Conservation (phyloP, 176 grass and related monocot species). For the Eleusine coracana region DNA sequence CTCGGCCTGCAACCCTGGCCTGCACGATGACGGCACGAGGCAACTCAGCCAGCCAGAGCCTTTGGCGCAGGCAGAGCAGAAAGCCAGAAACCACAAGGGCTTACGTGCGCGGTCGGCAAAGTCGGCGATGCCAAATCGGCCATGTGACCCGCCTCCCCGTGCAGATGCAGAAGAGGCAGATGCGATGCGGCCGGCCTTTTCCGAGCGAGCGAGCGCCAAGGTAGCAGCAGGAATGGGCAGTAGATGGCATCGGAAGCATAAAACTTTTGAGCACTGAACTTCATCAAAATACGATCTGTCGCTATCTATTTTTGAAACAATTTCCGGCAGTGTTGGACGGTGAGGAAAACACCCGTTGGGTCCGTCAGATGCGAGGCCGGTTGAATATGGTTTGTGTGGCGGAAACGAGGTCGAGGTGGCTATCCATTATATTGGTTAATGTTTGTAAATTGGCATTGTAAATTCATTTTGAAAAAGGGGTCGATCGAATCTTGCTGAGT, state of each 20-base stretch:
- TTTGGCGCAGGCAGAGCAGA: background rate
- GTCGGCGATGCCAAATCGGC: background rate
- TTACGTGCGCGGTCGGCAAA: background rate
- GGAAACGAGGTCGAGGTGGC: background rate
- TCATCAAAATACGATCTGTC: slow-evolving; percentile 2
- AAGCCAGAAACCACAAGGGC: background rate
- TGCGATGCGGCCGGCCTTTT: background rate
- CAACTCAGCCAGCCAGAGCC: background rate
- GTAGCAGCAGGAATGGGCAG: background rate
- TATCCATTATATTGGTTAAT: background rate
- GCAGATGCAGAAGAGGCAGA: background rate
- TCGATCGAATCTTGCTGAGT: slow-evolving; percentile 2
- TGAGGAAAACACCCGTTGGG: background rate
- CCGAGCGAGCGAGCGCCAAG: background rate
- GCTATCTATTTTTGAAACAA: slow-evolving; percentile 12
- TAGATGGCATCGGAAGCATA: background rate
- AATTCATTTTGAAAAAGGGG: background rate
- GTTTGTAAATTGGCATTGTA: background rate
- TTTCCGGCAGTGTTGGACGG: background rate
- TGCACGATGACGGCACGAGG: slow-evolving; percentile 15
- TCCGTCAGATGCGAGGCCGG: background rate
- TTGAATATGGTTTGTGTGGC: slow-evolving; percentile 1
- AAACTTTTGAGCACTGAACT: background rate
- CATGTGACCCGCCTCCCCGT: background rate
- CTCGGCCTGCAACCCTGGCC: background rate